Evolutionary conservation across 306 rosid species (phyloP).

Genomic region (Castanea crenata): DNA sequence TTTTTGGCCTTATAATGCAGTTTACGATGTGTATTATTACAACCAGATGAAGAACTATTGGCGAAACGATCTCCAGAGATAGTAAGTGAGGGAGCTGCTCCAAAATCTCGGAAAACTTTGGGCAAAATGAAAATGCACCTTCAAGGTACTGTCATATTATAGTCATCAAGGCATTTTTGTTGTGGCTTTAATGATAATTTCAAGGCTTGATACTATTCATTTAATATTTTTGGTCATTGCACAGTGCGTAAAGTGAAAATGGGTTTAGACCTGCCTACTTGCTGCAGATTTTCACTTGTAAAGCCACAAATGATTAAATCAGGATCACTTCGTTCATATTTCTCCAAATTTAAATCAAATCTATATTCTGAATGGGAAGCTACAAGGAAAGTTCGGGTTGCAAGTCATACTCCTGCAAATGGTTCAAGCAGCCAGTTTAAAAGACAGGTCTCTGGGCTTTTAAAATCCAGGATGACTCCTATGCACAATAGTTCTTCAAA

Average conservation of each 20-base stretch:
- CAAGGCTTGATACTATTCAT: background rate
- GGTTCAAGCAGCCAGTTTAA: constrained; percentile 18
- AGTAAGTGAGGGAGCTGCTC: constrained; percentile 20
- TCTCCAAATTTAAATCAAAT: constrained; percentile 4
- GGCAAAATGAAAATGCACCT: constrained; percentile 38
- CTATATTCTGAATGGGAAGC: constrained; percentile 20
- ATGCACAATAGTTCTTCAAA: constrained; percentile 1
- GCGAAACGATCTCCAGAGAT: constrained; percentile 23
- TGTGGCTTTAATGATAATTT: background rate
- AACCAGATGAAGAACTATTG: constrained; percentile 36
- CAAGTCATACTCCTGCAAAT: constrained; percentile 6
- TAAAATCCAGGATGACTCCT: constrained; percentile 3
- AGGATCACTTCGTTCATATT: background rate
- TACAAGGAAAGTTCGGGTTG: constrained; percentile 10
- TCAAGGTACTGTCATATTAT: background rate
- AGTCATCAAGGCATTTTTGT: background rate
- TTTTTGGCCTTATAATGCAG: constrained; percentile 7
- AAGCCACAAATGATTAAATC: constrained; percentile 5
- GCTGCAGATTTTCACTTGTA: constrained; percentile 19
- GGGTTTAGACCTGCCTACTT: constrained; percentile 18
- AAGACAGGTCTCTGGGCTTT: constrained; percentile 22
- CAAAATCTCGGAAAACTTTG: constrained; percentile 12
- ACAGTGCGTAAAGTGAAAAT: constrained; percentile 39
- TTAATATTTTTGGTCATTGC: background rate
- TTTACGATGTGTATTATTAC: constrained; percentile 31